These are phyloP conservation scores for Heliosperma pusillum DNA, from an alignment of 148 eudicot species.

Conservation along the genomic window DNA sequence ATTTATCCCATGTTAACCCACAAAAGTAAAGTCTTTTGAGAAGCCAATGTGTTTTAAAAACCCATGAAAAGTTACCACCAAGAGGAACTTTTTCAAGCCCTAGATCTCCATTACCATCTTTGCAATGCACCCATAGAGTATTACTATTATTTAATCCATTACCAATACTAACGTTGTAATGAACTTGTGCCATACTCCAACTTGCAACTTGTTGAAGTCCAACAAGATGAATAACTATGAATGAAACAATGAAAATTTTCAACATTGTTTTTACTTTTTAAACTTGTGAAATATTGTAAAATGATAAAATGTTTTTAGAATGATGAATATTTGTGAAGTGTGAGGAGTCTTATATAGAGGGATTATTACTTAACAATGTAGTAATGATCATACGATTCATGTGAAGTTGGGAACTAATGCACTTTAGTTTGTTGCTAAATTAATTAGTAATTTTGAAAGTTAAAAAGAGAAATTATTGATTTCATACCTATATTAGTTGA, in stretches of 20 bases:
- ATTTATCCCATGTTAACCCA: slow-evolving; percentile 16
- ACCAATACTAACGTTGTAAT: background rate
- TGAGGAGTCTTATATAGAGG: background rate
- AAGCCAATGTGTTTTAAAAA: background rate
- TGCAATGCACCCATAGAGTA: slow-evolving; percentile 20
- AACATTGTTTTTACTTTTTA: slow-evolving; percentile 2
- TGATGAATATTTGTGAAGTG: background rate
- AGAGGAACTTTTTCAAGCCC: slow-evolving; percentile 8
- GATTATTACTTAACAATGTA: background rate
- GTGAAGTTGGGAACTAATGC: background rate
- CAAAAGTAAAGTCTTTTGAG: slow-evolving; percentile 9
- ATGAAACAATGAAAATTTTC: background rate
- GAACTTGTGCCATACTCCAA: background rate
- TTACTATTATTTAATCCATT: slow-evolving; percentile 1
- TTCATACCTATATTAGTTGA: no score
- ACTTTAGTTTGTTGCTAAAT: background rate
- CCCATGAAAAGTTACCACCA: slow-evolving; percentile 9
- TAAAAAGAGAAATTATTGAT: background rate
- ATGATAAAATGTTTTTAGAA: background rate
- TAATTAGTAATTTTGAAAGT: no score
- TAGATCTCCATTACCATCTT: slow-evolving; percentile 13
- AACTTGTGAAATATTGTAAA: background rate
- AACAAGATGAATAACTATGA: background rate
- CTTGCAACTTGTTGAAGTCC: background rate
- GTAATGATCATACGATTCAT: background rate